A percentile compares a stretch with the other conserved stretches of the same genome.
Conservation (phyloP, 345 rosid genomes). For the Citropsis articulata region DNA sequence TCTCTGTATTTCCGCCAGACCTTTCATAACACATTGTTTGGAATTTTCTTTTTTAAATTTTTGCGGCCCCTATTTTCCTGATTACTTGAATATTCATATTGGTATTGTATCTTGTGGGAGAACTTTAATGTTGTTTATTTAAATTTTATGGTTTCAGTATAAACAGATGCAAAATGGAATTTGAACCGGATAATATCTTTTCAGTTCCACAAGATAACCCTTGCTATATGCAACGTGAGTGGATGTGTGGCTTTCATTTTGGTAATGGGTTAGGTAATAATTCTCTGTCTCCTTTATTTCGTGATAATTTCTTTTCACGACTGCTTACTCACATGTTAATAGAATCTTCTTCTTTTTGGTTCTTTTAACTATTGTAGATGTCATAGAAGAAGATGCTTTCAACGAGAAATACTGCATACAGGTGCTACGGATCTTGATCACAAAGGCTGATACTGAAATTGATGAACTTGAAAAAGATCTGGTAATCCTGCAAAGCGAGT, state of each 20-base stretch:
- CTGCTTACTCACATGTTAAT: neutral
- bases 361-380: conserved; percentile 33
- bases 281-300: neutral
- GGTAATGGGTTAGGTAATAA: conserved; percentile 50
- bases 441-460: conserved; percentile 50
- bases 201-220: conserved; percentile 36
- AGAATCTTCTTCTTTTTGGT: neutral
- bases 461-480: conserved; percentile 46
- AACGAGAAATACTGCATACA: conserved; percentile 53
- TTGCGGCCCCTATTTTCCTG: neutral
- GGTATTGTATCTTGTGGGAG: neutral
- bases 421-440: conserved; percentile 50
- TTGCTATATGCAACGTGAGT: conserved; percentile 21
- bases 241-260: conserved; percentile 39
- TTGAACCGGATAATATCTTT: neutral
- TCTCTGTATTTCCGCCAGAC: neutral
- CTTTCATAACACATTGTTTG: neutral
- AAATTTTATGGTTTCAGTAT: neutral
- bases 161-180: neutral
- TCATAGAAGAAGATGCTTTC: conserved; percentile 54
- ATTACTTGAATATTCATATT: neutral
- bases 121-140: neutral
- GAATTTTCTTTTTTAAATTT: neutral
- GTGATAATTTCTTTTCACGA: conserved; percentile 3
- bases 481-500: conserved; percentile 38